Conservation (phyloP, 306 rosid genomes). For the Inga oerstediana region DNA sequence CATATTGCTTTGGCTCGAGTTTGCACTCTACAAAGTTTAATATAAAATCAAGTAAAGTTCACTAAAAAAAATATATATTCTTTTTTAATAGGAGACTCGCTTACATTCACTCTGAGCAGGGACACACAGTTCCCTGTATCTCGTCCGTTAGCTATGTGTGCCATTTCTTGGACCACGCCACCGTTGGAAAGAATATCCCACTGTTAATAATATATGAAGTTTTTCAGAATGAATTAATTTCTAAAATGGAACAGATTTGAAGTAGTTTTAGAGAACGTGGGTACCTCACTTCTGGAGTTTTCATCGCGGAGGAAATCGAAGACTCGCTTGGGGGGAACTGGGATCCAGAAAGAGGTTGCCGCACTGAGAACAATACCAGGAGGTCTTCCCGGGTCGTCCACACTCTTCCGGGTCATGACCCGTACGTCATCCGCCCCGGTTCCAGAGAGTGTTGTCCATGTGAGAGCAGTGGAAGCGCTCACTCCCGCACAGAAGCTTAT, state of each 20-base stretch:
- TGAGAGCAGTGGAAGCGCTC: constrained; percentile 93
- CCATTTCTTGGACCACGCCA: constrained; percentile 94
- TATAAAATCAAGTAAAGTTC: too few relatives aligned
- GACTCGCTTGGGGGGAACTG: constrained; percentile 78
- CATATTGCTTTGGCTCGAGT: constrained; percentile 99
- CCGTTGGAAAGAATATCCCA: constrained; percentile 99
- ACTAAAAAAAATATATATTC: too few relatives aligned
- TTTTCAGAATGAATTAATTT: background rate
- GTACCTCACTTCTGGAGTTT: constrained; percentile 90
- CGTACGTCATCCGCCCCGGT: constrained; percentile 96
- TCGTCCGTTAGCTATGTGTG: constrained; percentile 90
- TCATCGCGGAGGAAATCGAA: constrained; percentile 93
- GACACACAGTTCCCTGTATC: constrained; percentile 93
- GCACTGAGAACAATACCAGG: constrained; percentile 95
- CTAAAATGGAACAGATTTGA: background rate
- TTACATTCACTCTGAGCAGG: constrained; percentile 83
- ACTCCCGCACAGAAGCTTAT: constrained; percentile 96
- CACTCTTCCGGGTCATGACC: constrained; percentile 94
- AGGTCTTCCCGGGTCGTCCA: constrained; percentile 94
- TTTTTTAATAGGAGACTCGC: background rate
- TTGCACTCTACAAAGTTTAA: constrained; percentile 65
- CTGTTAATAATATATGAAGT: constrained; percentile 34
- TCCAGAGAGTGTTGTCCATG: constrained; percentile 92
- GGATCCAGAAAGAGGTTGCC: constrained; percentile 98
- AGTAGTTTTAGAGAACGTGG: background rate